Evolutionary conservation across 768 basidiomycete genomes (phyloP).

Genomic region (Pleurotus eryngii): DNA sequence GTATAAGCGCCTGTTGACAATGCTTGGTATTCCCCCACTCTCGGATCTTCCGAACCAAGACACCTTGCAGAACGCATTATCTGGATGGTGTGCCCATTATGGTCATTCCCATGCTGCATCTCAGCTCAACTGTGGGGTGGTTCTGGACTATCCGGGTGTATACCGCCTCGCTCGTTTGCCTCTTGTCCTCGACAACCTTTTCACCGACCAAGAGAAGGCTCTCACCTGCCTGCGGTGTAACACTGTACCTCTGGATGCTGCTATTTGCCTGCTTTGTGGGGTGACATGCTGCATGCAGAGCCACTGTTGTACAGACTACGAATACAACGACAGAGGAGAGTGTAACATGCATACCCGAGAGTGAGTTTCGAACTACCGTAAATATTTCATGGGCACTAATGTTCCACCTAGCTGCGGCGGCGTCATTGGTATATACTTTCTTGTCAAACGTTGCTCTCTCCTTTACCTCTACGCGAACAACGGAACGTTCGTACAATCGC

Average conservation of each 20-base stretch:
- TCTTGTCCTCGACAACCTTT: constrained; percentile 76
- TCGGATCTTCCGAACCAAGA: constrained; percentile 80
- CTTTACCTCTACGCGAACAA: constrained; percentile 85
- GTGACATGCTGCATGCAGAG: constrained; percentile 85
- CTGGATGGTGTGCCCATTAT: constrained; percentile 89
- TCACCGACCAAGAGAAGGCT: constrained; percentile 69
- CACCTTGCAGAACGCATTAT: constrained; percentile 83
- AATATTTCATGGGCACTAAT: neutral
- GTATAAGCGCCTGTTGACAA: constrained; percentile 69
- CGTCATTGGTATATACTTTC: constrained; percentile 83
- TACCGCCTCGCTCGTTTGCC: constrained; percentile 87
- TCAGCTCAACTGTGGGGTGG: constrained; percentile 75
- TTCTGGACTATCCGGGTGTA: constrained; percentile 76
- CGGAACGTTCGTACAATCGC: constrained; percentile 85
- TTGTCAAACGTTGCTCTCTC: constrained; percentile 88
- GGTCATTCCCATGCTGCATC: constrained; percentile 76
- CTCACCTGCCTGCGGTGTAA: constrained; percentile 75
- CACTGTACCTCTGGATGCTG: constrained; percentile 79
- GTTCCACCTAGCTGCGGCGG: constrained; percentile 73
- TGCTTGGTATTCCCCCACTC: constrained; percentile 78
- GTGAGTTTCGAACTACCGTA: constrained; percentile 46
- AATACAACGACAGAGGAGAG: constrained; percentile 72
- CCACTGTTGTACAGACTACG: constrained; percentile 80
- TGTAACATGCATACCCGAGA: constrained; percentile 95
- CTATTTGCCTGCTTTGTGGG: constrained; percentile 91